phyloP scores from a whole-genome alignment of 768 basidiomycete species.

The Russula lepida region DNA sequence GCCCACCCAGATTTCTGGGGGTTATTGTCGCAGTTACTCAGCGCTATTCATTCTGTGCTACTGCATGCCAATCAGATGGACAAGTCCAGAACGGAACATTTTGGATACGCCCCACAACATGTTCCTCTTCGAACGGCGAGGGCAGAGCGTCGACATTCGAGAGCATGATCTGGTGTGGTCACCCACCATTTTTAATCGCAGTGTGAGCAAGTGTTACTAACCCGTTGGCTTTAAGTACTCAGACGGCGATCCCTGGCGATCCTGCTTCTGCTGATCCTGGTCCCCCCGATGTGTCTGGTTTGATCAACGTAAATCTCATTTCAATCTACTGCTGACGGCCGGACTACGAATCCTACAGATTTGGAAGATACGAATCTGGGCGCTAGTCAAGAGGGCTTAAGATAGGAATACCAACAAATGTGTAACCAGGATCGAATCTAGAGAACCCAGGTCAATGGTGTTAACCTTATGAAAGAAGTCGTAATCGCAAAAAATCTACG shows the following conservation, averaged over 20 bases:
- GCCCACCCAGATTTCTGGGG: conserved; percentile 32
- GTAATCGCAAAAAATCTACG: not conserved
- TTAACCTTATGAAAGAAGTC: not conserved
- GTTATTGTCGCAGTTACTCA: conserved; percentile 40
- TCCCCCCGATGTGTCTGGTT: not conserved
- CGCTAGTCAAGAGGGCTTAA: too few relatives aligned
- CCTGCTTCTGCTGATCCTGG: conserved; percentile 13
- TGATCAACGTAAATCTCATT: conserved; percentile 2
- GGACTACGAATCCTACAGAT: not conserved
- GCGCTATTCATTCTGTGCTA: conserved; percentile 43
- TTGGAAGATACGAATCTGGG: not conserved
- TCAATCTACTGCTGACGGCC: conserved; percentile 1
- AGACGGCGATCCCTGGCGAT: conserved; percentile 10
- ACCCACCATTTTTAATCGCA: not conserved
- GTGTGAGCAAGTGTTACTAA: not conserved
- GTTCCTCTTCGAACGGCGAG: conserved; percentile 25
- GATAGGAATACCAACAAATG: not conserved
- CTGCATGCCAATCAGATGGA: conserved; percentile 34
- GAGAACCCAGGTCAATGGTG: not conserved
- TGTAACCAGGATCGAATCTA: not conserved
- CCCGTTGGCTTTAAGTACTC: not conserved
- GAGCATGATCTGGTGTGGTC: conserved; percentile 4
- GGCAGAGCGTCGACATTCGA: conserved; percentile 18
- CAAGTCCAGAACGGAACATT: conserved; percentile 29
- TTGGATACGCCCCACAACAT: conserved; percentile 35